Evolutionary conservation across 2,329 filamentous ascomycete genomes (phyloP), one percentile per base, ranked within the genome.

Genomic region (Colletotrichum lini): DNA sequence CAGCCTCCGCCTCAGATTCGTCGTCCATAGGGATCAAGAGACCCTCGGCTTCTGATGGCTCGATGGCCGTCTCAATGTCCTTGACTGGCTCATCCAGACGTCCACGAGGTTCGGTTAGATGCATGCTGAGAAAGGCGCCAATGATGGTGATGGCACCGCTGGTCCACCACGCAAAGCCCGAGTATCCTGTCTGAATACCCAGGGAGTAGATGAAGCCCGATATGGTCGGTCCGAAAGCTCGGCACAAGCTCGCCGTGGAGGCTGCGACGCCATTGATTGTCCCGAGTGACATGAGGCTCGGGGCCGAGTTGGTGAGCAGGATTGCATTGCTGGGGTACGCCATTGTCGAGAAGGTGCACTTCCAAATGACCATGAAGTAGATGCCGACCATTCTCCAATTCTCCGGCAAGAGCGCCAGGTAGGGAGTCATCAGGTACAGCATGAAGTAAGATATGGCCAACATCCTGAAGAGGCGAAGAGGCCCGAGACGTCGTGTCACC

Each of bases 221-320:
- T 3, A 98, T 84, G 0, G 94, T 95, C 2, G 96, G 96, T 0
- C 96, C 96, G 73, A 98, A 92, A 0, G 95, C 95, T 65, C 96
- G 90, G 80, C 92, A 95, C 56, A 98, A 84, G 79, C 95, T 98
- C 4, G 96, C 96, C 2, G 94, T 95, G 2, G 95, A 98, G 40
- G 95, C 95, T 0, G 95, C 95, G 15, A 95, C 92, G 21, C 96
- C 96, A 77, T 98, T 98, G 80, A 99, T 93, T 0, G 93, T 95
- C 2, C 96, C 96, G 2, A 98, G 90, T 0, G 96, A 93, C 61
- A 94, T 88, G 67, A 93, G 92, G 13, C 92, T 95, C 0, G 95
- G 94, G 0, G 95, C 93, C 15, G 94, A 92, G 80, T 98, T 97
- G 71, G 94, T 93, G 40, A 98, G 88, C 68, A 99, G 90, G 69